Conservation (phyloP, 1,139 yeast species). For the Candida tropicalis region DNA sequence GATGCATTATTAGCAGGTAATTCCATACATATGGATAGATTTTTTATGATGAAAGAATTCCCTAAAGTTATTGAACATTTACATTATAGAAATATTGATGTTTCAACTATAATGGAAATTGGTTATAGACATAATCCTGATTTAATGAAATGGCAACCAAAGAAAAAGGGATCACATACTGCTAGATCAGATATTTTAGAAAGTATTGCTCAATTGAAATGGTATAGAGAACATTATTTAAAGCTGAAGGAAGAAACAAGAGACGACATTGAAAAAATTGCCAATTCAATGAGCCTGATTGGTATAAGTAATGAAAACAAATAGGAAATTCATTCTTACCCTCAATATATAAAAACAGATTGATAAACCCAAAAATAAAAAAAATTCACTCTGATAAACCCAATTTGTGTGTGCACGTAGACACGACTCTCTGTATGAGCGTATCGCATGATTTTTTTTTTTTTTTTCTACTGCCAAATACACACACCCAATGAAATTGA, state of each 20-base stretch:
- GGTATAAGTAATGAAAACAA: background rate
- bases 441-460: slow-evolving; percentile 3
- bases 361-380: no score
- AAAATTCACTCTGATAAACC: no score
- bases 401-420: background rate
- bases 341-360: no score
- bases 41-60: slow-evolving; percentile 82
- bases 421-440: background rate
- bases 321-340: background rate
- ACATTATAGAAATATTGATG: slow-evolving; percentile 88
- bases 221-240: slow-evolving; percentile 73
- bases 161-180: slow-evolving; percentile 72
- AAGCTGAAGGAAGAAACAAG: slow-evolving; percentile 28
- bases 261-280: slow-evolving; percentile 8
- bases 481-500: slow-evolving; percentile 6
- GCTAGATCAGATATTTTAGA: slow-evolving; percentile 88
- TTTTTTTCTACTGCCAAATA: background rate
- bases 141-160: slow-evolving; percentile 59
- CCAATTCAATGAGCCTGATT: background rate
- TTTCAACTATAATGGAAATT: slow-evolving; percentile 78
- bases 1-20: slow-evolving; percentile 85
- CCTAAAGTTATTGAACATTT: slow-evolving; percentile 73
- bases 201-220: slow-evolving; percentile 79
- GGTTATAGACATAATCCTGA: slow-evolving; percentile 76
- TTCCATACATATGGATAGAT: slow-evolving; percentile 87